Evolutionary conservation across 306 rosid genomes (phyloP).

Genomic region (Malus fusca): DNA sequence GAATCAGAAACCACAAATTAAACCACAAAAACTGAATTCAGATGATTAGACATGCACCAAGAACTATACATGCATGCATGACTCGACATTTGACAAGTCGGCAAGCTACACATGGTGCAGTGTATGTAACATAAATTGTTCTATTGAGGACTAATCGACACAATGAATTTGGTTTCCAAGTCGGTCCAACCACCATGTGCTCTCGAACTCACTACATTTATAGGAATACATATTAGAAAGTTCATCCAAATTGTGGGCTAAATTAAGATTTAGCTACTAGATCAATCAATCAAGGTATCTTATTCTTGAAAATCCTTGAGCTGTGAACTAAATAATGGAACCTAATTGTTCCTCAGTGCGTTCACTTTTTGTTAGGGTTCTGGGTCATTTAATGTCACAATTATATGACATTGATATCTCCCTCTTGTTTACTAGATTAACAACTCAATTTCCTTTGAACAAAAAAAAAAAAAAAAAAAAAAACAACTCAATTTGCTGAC

Average conservation of each 20-base stretch:
- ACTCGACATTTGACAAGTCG: conserved; percentile 8
- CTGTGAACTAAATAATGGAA: neutral
- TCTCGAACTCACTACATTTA: neutral
- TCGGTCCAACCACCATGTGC: conserved; percentile 6
- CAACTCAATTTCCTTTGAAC: neutral
- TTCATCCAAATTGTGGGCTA: neutral
- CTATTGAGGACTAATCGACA: neutral
- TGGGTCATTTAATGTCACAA: neutral
- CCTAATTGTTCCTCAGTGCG: neutral
- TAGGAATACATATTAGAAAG: neutral
- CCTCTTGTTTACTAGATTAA: neutral
- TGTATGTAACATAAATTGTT: conserved; percentile 5
- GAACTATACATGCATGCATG: neutral
- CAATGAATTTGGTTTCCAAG: neutral
- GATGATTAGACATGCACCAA: conserved; percentile 17
- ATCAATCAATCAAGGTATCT: neutral
- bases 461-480: too few species aligned
- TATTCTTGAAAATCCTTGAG: neutral
- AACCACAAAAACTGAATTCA: neutral
- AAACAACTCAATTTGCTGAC: neutral
- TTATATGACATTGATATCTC: neutral
- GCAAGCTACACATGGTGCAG: conserved; percentile 4
- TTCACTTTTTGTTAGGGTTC: neutral
- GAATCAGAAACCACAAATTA: neutral
- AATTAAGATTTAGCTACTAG: neutral